These are phyloP conservation scores for Pistacia atlantica DNA, from an alignment of 345 rosid genomes.

Conservation along the genomic window DNA sequence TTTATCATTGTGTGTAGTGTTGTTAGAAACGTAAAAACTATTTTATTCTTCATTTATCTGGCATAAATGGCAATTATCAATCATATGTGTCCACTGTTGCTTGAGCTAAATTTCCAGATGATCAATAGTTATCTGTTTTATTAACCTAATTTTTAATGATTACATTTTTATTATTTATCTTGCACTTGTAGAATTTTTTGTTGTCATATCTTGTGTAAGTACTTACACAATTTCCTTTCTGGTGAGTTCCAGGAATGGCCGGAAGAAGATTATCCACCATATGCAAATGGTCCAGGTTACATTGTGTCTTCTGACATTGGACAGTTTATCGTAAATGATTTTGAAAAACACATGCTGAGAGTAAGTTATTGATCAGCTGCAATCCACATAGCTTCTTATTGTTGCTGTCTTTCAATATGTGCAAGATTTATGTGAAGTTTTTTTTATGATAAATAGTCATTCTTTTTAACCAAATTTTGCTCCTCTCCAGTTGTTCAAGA, in stretches of 20 bases:
- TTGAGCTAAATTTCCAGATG: neutral
- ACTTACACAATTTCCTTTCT: conserved; percentile 1
- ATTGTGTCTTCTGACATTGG: conserved; percentile 82
- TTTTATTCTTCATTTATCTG: neutral
- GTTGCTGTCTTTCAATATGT: neutral
- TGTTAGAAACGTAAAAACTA: neutral
- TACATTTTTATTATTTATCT: neutral
- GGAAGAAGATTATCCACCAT: conserved; percentile 85
- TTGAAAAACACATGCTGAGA: conserved; percentile 76
- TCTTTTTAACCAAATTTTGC: neutral
- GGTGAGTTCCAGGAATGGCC: conserved; percentile 79
- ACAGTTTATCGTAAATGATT: conserved; percentile 69
- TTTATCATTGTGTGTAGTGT: neutral
- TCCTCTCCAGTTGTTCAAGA: conserved; percentile 78
- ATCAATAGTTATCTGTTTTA: neutral
- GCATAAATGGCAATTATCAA: neutral
- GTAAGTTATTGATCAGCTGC: conserved; percentile 36
- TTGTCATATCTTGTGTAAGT: neutral
- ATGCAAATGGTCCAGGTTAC: conserved; percentile 97
- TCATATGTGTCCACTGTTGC: too few relatives aligned
- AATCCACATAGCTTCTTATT: neutral
- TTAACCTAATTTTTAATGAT: neutral
- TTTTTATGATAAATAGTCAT: neutral
- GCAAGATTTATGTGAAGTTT: neutral
- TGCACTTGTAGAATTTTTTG: neutral